phyloP scores from a whole-genome alignment of 2,329 filamentous ascomycete genomes.

The Ascosphaera acerosa region DNA sequence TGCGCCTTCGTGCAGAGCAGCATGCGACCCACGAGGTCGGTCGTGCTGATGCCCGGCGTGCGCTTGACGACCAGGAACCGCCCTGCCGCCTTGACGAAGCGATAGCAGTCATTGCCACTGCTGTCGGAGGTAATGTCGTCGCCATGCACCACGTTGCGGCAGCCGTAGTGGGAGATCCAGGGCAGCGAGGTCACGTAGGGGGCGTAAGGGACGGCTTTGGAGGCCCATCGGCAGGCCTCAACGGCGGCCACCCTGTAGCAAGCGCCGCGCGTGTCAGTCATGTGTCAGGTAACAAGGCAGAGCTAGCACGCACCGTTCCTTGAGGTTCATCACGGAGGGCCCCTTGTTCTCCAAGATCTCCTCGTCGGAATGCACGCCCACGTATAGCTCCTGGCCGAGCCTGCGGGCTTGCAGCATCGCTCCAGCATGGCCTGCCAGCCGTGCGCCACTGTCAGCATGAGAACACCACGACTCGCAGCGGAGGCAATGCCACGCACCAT shows the following conservation, averaged over 20 bases:
- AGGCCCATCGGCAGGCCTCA: constrained; percentile 87
- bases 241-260: constrained; percentile 50
- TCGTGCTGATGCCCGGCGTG: constrained; percentile 89
- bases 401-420: constrained; percentile 91
- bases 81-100: constrained; percentile 81
- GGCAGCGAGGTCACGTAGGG: constrained; percentile 85
- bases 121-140: constrained; percentile 94
- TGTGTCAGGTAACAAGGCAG: background rate
- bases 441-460: constrained; percentile 2
- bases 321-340: constrained; percentile 84
- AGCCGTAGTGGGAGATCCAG: constrained; percentile 90
- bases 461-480: background rate
- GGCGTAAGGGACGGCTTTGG: constrained; percentile 54
- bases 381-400: constrained; percentile 65
- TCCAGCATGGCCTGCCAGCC: constrained; percentile 54
- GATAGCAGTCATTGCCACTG: constrained; percentile 85
- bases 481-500: constrained; percentile 51
- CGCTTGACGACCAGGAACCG: constrained; percentile 93
- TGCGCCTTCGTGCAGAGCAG: constrained; percentile 83
- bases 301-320: constrained; percentile 45
- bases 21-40: constrained; percentile 95
- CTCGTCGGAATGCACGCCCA: constrained; percentile 89
- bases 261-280: background rate
- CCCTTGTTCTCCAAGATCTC: constrained; percentile 93
- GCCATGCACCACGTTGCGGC: constrained; percentile 84